Evolutionary conservation across 805 yeast genomes (phyloP).

Genomic region (Candida sonorensis): DNA sequence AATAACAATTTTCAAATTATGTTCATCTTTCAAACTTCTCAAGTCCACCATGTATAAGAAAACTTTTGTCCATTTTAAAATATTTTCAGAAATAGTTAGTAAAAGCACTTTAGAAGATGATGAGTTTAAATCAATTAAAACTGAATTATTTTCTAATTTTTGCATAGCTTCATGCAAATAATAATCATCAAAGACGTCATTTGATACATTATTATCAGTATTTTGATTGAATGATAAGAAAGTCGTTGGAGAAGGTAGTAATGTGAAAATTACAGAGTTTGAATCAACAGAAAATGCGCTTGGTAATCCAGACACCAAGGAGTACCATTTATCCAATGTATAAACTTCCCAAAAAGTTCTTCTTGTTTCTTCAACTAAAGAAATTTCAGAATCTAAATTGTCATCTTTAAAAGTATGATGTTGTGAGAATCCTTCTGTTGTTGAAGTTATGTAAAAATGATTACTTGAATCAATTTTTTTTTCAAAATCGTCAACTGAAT

Average conservation of each 20-base stretch:
- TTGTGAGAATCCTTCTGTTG: not conserved
- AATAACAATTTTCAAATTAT: slow-evolving; percentile 14
- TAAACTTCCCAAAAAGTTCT: slow-evolving; percentile 28
- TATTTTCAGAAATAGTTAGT: slow-evolving; percentile 25
- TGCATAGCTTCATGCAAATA: slow-evolving; percentile 26
- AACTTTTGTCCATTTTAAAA: slow-evolving; percentile 27
- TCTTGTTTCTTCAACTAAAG: slow-evolving; percentile 24
- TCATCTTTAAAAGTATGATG: slow-evolving; percentile 10
- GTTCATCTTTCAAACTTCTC: slow-evolving; percentile 15
- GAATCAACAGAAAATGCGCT: slow-evolving; percentile 23
- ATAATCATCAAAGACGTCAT: slow-evolving; percentile 5
- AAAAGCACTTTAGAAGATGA: slow-evolving; percentile 20
- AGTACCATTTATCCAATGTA: slow-evolving; percentile 25
- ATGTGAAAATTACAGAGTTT: slow-evolving; percentile 22
- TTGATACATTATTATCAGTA: not conserved
- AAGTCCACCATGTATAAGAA: slow-evolving; percentile 24
- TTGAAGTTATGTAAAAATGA: not conserved
- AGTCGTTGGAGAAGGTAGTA: slow-evolving; percentile 25
- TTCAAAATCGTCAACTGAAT: not conserved
- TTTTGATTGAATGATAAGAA: slow-evolving; percentile 7
- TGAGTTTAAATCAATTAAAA: slow-evolving; percentile 21
- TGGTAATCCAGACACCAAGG: slow-evolving; percentile 26
- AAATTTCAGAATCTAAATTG: slow-evolving; percentile 18
- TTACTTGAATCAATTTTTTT: not conserved
- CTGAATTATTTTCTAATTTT: slow-evolving; percentile 21